These are phyloP conservation scores for Emiliania huxleyi DNA, from an alignment of 78 protist species.

Conservation along the genomic window DNA sequence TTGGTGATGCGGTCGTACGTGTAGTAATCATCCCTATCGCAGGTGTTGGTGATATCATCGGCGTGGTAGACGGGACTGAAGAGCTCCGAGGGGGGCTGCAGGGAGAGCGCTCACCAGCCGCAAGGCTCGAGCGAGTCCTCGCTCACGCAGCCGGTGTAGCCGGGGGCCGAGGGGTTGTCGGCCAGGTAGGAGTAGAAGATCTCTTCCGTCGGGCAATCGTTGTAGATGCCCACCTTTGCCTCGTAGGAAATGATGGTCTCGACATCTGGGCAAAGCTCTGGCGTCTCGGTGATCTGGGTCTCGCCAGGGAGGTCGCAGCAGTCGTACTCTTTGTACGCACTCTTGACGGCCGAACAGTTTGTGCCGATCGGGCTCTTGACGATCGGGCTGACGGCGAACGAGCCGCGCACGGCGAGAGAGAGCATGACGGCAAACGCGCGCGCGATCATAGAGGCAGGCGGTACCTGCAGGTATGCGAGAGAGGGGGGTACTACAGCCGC, in stretches of 20 bases:
- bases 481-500: too few species aligned
- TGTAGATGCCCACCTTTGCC: background rate
- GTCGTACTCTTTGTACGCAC: background rate
- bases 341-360: background rate
- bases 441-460: too few species aligned
- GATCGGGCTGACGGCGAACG: too few species aligned
- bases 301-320: background rate
- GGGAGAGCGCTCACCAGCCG: constrained; percentile 15
- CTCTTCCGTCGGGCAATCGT: background rate
- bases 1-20: background rate
- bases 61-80: too few species aligned
- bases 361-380: background rate
- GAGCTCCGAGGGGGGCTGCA: too few species aligned
- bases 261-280: background rate
- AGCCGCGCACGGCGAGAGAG: too few species aligned
- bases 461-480: too few species aligned
- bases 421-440: too few species aligned
- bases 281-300: background rate
- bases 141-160: background rate
- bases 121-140: background rate
- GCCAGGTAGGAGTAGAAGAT: background rate
- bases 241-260: background rate
- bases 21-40: background rate
- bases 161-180: background rate
- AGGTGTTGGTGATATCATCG: too few species aligned